Evolutionary conservation across 352 stramenopile species (phyloP).

Genomic region (Blastocystis sp.): DNA sequence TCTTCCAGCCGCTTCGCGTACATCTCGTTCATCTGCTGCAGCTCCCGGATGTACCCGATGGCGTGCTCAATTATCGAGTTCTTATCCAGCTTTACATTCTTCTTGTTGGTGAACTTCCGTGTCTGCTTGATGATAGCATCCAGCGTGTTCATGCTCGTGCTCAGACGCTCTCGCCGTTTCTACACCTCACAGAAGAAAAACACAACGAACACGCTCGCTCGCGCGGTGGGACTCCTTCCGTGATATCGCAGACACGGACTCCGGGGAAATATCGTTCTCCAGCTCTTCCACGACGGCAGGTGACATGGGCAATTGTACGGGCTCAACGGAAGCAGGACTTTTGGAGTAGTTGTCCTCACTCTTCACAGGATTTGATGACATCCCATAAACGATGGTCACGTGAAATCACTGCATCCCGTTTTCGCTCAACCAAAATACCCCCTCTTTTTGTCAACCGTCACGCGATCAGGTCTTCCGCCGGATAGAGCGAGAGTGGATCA

Average conservation of each 20-base stretch:
- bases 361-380: constrained; percentile 37
- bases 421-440: background rate
- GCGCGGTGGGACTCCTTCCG: constrained; percentile 61
- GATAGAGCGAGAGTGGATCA: too few species aligned
- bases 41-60: constrained; percentile 62
- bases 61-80: constrained; percentile 67
- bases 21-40: constrained; percentile 57
- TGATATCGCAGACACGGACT: background rate
- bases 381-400: background rate
- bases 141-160: constrained; percentile 37
- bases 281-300: background rate
- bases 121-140: constrained; percentile 36
- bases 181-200: background rate
- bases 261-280: constrained; percentile 8
- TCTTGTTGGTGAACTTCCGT: constrained; percentile 60
- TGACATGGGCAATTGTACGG: background rate
- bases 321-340: constrained; percentile 11
- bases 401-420: background rate
- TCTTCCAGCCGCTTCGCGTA: constrained; percentile 62
- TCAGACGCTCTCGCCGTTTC: constrained; percentile 60
- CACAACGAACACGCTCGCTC: constrained; percentile 29
- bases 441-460: background rate
- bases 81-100: constrained; percentile 65
- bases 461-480: too few species aligned
- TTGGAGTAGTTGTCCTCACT: background rate